Conservation (phyloP, 2,329 filamentous ascomycete genomes). For the Colletotrichum sp. region DNA sequence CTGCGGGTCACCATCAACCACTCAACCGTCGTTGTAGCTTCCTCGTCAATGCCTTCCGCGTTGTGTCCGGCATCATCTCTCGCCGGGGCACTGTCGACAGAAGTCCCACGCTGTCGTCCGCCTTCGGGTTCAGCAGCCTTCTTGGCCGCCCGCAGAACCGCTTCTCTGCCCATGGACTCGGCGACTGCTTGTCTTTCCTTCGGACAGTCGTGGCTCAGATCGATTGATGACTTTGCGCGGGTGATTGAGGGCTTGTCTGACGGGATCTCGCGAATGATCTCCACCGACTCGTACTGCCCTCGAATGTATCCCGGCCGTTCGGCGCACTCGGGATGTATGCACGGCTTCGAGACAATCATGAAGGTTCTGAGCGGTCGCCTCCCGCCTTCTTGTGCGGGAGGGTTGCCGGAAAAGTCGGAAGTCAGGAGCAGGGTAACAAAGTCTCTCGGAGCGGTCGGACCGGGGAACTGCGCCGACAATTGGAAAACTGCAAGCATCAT, state of each 20-base stretch:
- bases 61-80: conserved; percentile 31
- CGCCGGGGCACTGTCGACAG: conserved; percentile 16
- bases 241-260: conserved; percentile 47
- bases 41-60: conserved; percentile 23
- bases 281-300: conserved; percentile 88
- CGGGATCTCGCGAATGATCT: conserved; percentile 85
- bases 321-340: conserved; percentile 75
- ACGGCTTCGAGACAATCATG: conserved; percentile 87
- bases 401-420: conserved; percentile 57
- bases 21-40: conserved; percentile 62
- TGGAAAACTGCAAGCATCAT: conserved; percentile 68
- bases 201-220: conserved; percentile 38
- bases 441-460: conserved; percentile 85
- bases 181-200: conserved; percentile 28
- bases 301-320: conserved; percentile 75
- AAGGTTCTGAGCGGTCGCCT: conserved; percentile 67
- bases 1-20: conserved; percentile 94
- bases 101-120: conserved; percentile 23
- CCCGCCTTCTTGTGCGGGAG: conserved; percentile 22
- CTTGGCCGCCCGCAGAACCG: conserved; percentile 37
- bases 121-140: conserved; percentile 36
- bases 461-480: conserved; percentile 87
- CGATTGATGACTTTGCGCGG: conserved; percentile 47
- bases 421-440: conserved; percentile 83
- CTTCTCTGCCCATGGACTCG: conserved; percentile 41